Evolutionary conservation across 2,329 filamentous ascomycete genomes (phyloP).

Genomic region (Phyllosticta capitalensis): DNA sequence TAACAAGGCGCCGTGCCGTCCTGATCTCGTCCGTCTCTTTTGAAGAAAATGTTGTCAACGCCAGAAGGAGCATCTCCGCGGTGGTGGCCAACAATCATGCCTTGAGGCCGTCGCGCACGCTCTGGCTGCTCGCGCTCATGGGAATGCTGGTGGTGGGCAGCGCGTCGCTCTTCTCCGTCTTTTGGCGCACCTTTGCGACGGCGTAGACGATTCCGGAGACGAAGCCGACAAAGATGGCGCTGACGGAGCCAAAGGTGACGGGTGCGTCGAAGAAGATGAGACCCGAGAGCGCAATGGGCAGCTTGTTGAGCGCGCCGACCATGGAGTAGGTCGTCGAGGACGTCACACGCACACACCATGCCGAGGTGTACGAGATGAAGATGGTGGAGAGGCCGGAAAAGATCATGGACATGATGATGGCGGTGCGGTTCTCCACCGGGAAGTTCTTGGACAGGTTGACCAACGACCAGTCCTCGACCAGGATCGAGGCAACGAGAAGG

Average conservation of each 20-base stretch:
- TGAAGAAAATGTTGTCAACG: background rate
- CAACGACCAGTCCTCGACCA: conserved; percentile 86
- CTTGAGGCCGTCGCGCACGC: conserved; percentile 77
- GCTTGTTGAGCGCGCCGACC: conserved; percentile 96
- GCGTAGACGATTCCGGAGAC: conserved; percentile 87
- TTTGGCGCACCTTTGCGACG: conserved; percentile 75
- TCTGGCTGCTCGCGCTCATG: conserved; percentile 85
- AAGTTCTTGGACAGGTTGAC: conserved; percentile 82
- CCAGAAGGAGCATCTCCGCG: background rate
- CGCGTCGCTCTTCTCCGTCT: conserved; percentile 50
- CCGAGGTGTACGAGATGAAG: conserved; percentile 99
- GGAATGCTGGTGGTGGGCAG: conserved; percentile 58
- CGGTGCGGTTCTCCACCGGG: conserved; percentile 68
- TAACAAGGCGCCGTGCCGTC: background rate
- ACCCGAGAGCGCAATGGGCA: conserved; percentile 79
- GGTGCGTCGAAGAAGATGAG: conserved; percentile 93
- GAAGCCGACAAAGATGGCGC: conserved; percentile 85
- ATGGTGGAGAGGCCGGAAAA: conserved; percentile 88
- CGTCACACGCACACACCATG: conserved; percentile 96
- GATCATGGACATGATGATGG: conserved; percentile 77
- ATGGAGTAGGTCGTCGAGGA: conserved; percentile 98
- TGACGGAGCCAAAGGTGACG: conserved; percentile 82
- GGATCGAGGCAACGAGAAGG: conserved; percentile 68
- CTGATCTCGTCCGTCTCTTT: background rate
- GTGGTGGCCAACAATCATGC: conserved; percentile 27